Evolutionary conservation across 768 basidiomycete genomes (phyloP), one percentile per base, ranked within the genome.

Genomic region (Terana coerulea): DNA sequence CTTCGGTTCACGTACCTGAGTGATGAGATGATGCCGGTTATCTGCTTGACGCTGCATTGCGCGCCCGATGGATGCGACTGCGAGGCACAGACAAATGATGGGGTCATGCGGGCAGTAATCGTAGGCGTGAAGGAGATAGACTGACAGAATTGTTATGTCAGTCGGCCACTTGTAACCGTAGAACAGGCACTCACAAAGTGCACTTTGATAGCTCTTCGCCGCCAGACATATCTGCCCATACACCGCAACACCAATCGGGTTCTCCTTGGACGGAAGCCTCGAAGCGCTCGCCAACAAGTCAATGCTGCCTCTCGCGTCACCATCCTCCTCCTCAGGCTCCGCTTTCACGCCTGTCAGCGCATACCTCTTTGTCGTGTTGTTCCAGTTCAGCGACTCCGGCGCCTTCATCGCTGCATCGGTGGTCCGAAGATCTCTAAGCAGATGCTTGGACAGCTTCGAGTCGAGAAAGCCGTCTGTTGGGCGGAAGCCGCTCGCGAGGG

Each of bases 41-140:
- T 98, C 95, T 12, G 87, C 84, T 65, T 98, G 95, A 17, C 95
- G 79, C 57, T 95, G 91, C 86, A 92, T 91, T 0, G 93, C 88
- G 31, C 95, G 78, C 10, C 93, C 92, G 40, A 97, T 72, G 19
- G 91, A 97, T 0, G 91, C 84, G 40, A 94, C 82, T 0, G 86
- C 90, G 8, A 98, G 75, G 37, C 78, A 81, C 4, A 98, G 72
- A 62, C 88, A 94, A 21, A 97, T 75, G 69, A 95, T 73, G 0
- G 95, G 91, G 66, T 98, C 90, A 12, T 90, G 74, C 0, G 81
- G 86, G 53, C 82, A 84, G 60, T 91, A 79, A 56, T 94, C 91
- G 66, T 91, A 91, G 0, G 92, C 92, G 59, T 92, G 87, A 40
- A 98, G 69, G 29, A 95, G 72, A 63, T 98, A 98, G 66, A 89